Evolutionary conservation across 164 flowering plant genomes (phyloP), one percentile per base, ranked within the genome.

Genomic region (Tetracentron sinense): DNA sequence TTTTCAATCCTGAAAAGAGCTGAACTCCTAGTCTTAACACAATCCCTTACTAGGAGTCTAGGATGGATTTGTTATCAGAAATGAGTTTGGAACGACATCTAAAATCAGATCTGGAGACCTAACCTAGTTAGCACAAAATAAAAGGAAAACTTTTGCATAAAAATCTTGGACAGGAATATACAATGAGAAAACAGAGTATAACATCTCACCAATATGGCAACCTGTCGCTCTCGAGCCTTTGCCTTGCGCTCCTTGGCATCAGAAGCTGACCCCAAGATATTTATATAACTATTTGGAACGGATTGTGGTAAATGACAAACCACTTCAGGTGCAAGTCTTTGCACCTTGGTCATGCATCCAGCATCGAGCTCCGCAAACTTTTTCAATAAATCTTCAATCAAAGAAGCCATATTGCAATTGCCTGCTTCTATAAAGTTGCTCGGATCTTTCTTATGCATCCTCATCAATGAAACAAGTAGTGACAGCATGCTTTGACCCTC

Each of bases 181-280:
- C n/a, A n/a, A n/a, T n/a, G n/a, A n/a, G n/a, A n/a, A n/a, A n/a
- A n/a, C 11, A 63, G n/a, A n/a, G 35, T 6, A 57, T 29, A 31
- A 60, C 20, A 62, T 56, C 85, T 83, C 56, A 93, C 96, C 94
- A 95, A 23, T 22, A 95, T 77, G 22, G 94, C 97, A 75, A 97
- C 94, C 74, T 95, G 97, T 68, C 91, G 82, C 75, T 88, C 90
- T 49, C 92, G 78, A 71, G 93, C 89, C 77, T 85, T 90, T 27
- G 85, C 85, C 73, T 83, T 92, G 62, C 82, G 90, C 58, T 79
- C 87, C 58, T 81, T 88, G 58, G 73, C 75, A 51, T 81, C 88
- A 66, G 88, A 81, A 60, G 75, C 62, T 54, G 81, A 67, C 10
- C 68, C 73, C 3, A 56, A 54, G n/a, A 6, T 56, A 58, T 47